phyloP scores from a whole-genome alignment of 2,329 filamentous ascomycete genomes.

The Colletotrichum orbiculare region DNA sequence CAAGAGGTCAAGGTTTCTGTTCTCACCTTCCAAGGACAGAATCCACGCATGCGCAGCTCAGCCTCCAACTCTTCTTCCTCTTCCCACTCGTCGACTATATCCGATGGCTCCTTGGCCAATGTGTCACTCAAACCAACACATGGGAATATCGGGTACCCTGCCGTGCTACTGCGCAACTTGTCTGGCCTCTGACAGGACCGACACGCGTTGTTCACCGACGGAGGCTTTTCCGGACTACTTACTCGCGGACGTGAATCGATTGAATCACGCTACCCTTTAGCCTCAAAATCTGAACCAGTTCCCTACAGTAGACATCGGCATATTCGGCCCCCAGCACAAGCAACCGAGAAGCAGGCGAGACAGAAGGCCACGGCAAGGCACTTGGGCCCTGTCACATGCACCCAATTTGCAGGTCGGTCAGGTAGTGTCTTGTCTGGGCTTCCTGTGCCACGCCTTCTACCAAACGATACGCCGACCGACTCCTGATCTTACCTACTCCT shows the following conservation, averaged over 20 bases:
- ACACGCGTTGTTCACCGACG: background rate
- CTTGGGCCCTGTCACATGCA: slow-evolving; percentile 27
- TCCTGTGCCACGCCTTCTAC: background rate
- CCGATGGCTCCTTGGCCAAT: no score
- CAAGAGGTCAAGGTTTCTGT: background rate
- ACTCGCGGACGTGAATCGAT: background rate
- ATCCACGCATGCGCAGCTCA: no score
- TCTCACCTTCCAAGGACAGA: no score
- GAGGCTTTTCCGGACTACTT: slow-evolving; percentile 2
- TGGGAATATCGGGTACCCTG: no score
- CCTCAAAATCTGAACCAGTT: slow-evolving; percentile 1
- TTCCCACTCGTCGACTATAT: no score
- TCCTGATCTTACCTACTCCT: slow-evolving; percentile 10
- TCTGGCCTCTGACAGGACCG: background rate
- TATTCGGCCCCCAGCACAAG: slow-evolving; percentile 8
- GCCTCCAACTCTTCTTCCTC: no score
- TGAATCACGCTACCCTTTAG: slow-evolving; percentile 4
- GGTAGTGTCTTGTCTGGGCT: no score
- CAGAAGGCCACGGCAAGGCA: background rate
- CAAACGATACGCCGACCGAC: slow-evolving; percentile 10
- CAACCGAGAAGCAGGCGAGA: background rate
- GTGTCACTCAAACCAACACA: no score
- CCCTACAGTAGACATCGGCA: slow-evolving; percentile 7
- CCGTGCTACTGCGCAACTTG: background rate
- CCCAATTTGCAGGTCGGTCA: background rate